Evolutionary conservation across 1,284 basidiomycete genomes (phyloP), one percentile per base, ranked within the genome.

Genomic region (Tylopilus sp.): DNA sequence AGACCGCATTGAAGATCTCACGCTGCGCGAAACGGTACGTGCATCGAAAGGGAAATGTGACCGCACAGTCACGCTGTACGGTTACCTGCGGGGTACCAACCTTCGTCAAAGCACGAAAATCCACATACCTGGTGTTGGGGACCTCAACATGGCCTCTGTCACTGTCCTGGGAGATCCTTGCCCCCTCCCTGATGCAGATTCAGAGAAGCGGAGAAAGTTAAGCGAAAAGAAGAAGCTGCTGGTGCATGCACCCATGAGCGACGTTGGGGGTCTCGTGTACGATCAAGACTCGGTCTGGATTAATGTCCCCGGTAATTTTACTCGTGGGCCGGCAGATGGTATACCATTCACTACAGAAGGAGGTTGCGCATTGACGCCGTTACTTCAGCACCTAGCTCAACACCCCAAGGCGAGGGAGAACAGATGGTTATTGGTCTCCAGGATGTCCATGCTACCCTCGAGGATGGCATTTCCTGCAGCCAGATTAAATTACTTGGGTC

Each of bases 201-300:
- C 89, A 51, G 97, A 99, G 74, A 95, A 95, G 72, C 73, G 92
- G 52, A 72, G 97, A 46, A 94, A 91, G 67, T 75, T 99, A 65
- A 95, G 89, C 58, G 96, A 99, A 69, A 97, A 97, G 76, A 91
- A 90, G 66, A 97, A 92, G 67, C 64, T 89, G 25, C 73, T 97
- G 4, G 86, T 98, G 7, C 93, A 99, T 68, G 97, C 97, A 7
- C 97, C 97, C 1, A 98, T 99, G 96, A 96, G 92, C 66, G 96
- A 97, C 63, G 89, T 98, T 2, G 96, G 96, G 18, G 97, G 96
- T 8, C 84, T 99, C 53, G 86, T 92, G 73, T 98, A 97, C 64
- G 97, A 99, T 74, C 98, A 98, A 69, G 97, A 99, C 63, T 93
- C 95, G 1, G 95, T 99, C 2, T 99, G 92, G 76, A 89, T 99